phyloP scores from a whole-genome alignment of 345 rosid species.

The Pseudoturritis turrita region DNA sequence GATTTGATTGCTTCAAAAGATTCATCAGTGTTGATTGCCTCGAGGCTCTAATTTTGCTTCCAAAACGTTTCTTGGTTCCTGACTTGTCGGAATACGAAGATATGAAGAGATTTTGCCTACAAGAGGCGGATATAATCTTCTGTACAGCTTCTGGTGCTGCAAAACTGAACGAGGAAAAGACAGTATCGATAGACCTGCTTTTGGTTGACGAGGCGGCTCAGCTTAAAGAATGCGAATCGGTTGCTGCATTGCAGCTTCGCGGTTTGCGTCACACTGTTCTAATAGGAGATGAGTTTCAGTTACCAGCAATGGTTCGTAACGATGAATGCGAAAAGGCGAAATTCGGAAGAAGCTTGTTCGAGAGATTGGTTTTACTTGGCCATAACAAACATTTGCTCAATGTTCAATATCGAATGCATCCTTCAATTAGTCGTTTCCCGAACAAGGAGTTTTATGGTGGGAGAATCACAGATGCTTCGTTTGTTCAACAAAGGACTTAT shows the following conservation, averaged over 20 bases:
- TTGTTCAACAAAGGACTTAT: constrained; percentile 30
- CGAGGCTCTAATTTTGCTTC: neutral
- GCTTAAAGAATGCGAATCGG: constrained; percentile 50
- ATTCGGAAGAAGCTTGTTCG: constrained; percentile 67
- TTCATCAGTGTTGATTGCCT: neutral
- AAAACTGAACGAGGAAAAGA: constrained; percentile 2
- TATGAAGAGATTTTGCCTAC: constrained; percentile 17
- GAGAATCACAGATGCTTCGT: constrained; percentile 33
- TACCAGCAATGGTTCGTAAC: constrained; percentile 43
- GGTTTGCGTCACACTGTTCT: constrained; percentile 42
- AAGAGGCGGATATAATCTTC: constrained; percentile 31
- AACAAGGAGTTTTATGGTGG: constrained; percentile 40
- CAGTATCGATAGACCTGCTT: constrained; percentile 15
- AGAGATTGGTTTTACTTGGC: constrained; percentile 46
- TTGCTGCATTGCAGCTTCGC: constrained; percentile 36
- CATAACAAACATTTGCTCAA: constrained; percentile 46
- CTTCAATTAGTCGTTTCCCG: constrained; percentile 54
- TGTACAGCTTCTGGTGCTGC: constrained; percentile 42
- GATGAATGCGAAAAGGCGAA: constrained; percentile 31
- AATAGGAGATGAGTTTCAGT: constrained; percentile 43
- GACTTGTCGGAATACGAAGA: neutral
- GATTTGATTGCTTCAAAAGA: neutral
- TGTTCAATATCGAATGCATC: constrained; percentile 73
- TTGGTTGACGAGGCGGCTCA: constrained; percentile 54
- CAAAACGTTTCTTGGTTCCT: neutral